Evolutionary conservation across 352 stramenopile genomes (phyloP), one percentile per base, ranked within the genome.

Genomic region (Phytophthora podocarpi): DNA sequence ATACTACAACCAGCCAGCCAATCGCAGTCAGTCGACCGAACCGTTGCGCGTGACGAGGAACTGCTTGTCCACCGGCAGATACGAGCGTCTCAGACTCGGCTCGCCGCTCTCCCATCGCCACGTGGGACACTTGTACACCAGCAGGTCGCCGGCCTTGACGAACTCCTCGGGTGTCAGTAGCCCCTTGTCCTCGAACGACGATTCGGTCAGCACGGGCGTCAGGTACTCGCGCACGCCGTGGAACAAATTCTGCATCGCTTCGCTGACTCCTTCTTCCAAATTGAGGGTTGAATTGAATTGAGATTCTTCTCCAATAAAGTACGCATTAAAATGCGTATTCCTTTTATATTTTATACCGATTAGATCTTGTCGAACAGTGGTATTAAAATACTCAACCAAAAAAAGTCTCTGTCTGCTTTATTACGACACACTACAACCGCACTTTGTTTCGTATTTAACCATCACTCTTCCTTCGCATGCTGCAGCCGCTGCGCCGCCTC

Each of bases 161-260:
- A 98, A 99, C 74, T 99, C 97, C 65, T 98, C 93, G 15, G 97
- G 97, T 37, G 97, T 99, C 26, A 99, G 80, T 27, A 99, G 85
- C 30, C 97, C 97, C 41, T 96, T 94, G 62, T 95, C 78, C 47
- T 98, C 71, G 70, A 99, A 99, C 46, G 88, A 93, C 16, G 89
- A 98, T 61, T 93, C 85, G 65, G 93, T 96, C 37, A 98, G 80
- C 60, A 96, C 85, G 9, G 89, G 89, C 70, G 85, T 96, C 59
- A 96, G 71, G 67, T 95, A 96, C 65, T 95, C 85, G 64, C 83
- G 82, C 51, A 93, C 85, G 51, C 83, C 82, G 42, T 93, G 85
- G 68, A 94, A 89, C 23, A 94, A 40, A 54, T 74, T 87, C 72
- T 92, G 82, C 80, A 92, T 91, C 26, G 32, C 34, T 71, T 48